A percentile compares a stretch with the other conserved stretches of the same genome.
Evolutionary conservation across 305 asterid species (phyloP).

Genomic region (Fraxinus velutina): DNA sequence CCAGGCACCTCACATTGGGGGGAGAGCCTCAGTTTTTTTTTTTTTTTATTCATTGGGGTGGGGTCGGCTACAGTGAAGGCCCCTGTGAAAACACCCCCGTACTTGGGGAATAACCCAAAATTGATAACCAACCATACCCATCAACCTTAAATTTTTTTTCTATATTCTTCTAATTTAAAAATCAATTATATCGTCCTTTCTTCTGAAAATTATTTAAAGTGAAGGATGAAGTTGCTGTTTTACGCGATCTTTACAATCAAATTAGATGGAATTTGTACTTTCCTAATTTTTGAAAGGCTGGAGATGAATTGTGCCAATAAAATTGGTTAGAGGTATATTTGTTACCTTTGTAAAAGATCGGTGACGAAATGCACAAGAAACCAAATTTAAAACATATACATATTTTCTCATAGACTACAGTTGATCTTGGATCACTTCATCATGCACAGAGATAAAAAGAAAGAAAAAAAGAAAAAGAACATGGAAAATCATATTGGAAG

Average conservation of each 20-base stretch:
- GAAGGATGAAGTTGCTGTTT: background rate
- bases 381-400: background rate
- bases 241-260: background rate
- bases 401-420: background rate
- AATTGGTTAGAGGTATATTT: background rate
- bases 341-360: background rate
- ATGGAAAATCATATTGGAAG: background rate
- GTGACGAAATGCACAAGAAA: background rate
- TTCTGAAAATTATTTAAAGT: background rate
- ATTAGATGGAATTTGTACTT: background rate
- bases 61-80: too few species aligned
- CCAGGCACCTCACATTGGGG: too few species aligned
- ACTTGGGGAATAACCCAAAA: too few species aligned
- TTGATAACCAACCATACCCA: too few species aligned
- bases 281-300: background rate
- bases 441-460: background rate
- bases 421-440: background rate
- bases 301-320: background rate
- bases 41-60: too few species aligned
- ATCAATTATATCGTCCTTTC: background rate
- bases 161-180: too few species aligned
- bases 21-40: too few species aligned
- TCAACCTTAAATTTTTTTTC: too few species aligned
- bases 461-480: too few species aligned
- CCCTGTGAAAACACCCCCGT: too few species aligned